Evolutionary conservation across 1,139 yeast genomes (phyloP).

Genomic region (Hyphopichia wangnamkhiaoensis): DNA sequence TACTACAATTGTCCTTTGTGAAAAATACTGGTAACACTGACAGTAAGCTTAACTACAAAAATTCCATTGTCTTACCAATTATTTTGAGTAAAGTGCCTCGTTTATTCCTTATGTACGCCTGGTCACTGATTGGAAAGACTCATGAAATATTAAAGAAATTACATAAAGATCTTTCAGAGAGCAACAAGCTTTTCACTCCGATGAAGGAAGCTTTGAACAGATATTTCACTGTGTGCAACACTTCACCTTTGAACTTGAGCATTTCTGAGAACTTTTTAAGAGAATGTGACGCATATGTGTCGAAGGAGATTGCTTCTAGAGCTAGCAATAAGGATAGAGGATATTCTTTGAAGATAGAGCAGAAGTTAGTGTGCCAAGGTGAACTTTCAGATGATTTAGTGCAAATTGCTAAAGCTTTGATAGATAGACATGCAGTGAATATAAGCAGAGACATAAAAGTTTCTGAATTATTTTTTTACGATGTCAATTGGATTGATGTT

Average conservation of each 20-base stretch:
- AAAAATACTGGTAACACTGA: conserved; percentile 17
- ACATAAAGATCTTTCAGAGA: conserved; percentile 42
- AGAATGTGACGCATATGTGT: conserved; percentile 45
- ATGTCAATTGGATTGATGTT: conserved; percentile 68
- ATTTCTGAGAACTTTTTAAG: conserved; percentile 63
- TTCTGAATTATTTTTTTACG: conserved; percentile 61
- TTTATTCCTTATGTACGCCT: conserved; percentile 64
- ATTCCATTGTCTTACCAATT: conserved; percentile 51
- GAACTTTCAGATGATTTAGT: conserved; percentile 49
- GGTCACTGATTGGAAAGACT: conserved; percentile 68
- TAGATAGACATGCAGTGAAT: conserved; percentile 33
- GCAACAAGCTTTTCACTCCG: conserved; percentile 48
- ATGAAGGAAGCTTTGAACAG: conserved; percentile 56
- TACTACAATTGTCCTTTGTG: conserved; percentile 41
- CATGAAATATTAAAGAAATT: conserved; percentile 57
- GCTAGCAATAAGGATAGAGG: conserved; percentile 30
- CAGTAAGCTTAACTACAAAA: conserved; percentile 26
- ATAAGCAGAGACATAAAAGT: conserved; percentile 43
- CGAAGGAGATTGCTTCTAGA: conserved; percentile 28
- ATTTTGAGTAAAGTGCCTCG: conserved; percentile 71
- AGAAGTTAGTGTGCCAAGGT: conserved; percentile 66
- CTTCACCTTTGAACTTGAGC: conserved; percentile 59
- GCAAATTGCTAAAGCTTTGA: conserved; percentile 28
- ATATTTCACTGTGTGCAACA: conserved; percentile 52
- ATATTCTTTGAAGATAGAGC: conserved; percentile 54